These are phyloP conservation scores for Cruciata laevipes DNA, from an alignment of 257 asterid species.

Conservation along the genomic window DNA sequence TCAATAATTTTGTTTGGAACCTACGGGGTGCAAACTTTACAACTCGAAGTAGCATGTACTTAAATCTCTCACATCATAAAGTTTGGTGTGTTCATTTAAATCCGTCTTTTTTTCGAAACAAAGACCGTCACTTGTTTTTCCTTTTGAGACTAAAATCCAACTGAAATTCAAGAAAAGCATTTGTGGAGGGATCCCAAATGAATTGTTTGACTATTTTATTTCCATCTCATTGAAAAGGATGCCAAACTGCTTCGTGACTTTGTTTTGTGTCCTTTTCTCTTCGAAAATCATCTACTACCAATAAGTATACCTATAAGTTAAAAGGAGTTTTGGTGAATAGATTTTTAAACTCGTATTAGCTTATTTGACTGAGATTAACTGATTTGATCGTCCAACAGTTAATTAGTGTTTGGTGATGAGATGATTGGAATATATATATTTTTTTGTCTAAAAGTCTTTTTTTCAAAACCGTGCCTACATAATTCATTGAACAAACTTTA, in stretches of 20 bases:
- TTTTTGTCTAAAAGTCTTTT: too few species aligned
- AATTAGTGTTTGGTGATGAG: too few species aligned
- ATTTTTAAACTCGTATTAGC: too few species aligned
- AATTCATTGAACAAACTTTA: too few species aligned
- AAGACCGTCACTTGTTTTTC: not conserved
- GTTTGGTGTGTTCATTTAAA: not conserved
- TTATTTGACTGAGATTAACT: too few species aligned
- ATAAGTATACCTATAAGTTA: too few species aligned
- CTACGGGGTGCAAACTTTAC: not conserved
- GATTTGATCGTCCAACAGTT: too few species aligned
- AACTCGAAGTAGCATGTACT: not conserved
- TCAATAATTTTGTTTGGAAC: not conserved
- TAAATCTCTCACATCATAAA: not conserved
- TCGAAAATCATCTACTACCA: too few species aligned
- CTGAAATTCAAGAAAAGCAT: not conserved
- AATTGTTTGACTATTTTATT: too few species aligned
- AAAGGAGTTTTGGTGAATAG: too few species aligned
- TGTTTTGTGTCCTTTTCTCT: not conserved
- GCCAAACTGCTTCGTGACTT: not conserved
- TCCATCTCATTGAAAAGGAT: not conserved
- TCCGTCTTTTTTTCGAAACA: not conserved
- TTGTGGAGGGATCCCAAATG: not conserved
- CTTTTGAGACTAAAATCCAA: not conserved
- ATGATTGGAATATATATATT: too few species aligned
- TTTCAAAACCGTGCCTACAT: too few species aligned